Conservation (phyloP, 176 grass and related monocot genomes). For the Carex scoparia region DNA sequence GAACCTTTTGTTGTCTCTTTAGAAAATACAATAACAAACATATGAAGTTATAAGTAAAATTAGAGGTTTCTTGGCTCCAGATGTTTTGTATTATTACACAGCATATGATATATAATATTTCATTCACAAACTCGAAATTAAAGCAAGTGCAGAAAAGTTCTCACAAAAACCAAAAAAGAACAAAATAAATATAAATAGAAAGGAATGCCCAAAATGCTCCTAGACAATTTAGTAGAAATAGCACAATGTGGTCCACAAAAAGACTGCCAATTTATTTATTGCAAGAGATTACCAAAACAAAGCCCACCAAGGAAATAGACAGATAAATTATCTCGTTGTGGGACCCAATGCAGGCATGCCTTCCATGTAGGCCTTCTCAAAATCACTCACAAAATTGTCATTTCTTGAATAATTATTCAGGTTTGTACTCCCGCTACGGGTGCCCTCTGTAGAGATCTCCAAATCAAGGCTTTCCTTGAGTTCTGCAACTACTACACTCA, state of each 20-base stretch:
- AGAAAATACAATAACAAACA: too few species aligned
- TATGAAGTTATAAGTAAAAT: too few species aligned
- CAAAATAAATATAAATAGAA: not conserved
- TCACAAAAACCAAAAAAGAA: not conserved
- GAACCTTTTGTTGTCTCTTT: too few species aligned
- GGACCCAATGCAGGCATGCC: not conserved
- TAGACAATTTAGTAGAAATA: not conserved
- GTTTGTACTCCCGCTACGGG: not conserved
- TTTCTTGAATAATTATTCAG: not conserved
- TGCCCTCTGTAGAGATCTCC: slow-evolving; percentile 9
- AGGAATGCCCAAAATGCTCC: not conserved
- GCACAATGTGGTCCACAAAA: not conserved
- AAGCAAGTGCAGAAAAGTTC: not conserved
- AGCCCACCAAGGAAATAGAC: not conserved
- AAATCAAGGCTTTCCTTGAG: slow-evolving; percentile 57
- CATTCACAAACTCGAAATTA: too few species aligned
- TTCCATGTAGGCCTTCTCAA: slow-evolving; percentile 6
- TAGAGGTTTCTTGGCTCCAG: too few species aligned
- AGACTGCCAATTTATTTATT: not conserved
- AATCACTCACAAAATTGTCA: slow-evolving; percentile 18
- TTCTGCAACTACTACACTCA: slow-evolving; percentile 33
- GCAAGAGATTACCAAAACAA: not conserved
- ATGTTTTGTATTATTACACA: too few species aligned
- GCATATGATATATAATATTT: too few species aligned
- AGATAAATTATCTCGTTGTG: not conserved